Conservation (phyloP, 805 yeast genomes). For the Maudiozyma bulderi region DNA sequence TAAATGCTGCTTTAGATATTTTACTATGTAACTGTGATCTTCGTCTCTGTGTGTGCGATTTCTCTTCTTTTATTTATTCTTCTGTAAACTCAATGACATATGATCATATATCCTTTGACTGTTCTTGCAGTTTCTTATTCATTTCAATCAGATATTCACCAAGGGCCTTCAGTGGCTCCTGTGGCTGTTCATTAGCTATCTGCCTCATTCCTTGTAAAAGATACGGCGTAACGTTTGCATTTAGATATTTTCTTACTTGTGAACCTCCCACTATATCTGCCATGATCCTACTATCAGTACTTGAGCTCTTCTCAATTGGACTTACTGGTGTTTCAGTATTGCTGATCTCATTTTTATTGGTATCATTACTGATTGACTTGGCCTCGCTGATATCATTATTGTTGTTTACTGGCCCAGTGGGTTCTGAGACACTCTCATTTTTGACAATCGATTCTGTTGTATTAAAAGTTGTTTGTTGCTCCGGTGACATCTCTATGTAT, state of each 20-base stretch:
- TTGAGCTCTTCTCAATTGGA: not conserved
- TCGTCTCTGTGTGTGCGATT: too few species aligned
- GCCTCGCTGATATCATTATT: too few species aligned
- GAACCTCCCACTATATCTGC: constrained; percentile 62
- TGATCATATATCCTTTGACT: not conserved
- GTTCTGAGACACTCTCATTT: too few species aligned
- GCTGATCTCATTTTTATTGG: not conserved
- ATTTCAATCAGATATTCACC: constrained; percentile 45
- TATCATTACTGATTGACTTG: not conserved
- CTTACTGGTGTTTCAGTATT: not conserved
- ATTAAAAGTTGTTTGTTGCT: too few species aligned
- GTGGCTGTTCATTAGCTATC: constrained; percentile 43
- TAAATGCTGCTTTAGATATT: not conserved
- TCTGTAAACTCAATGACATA: too few species aligned
- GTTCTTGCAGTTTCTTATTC: constrained; percentile 17
- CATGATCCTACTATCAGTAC: constrained; percentile 8
- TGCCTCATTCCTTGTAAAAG: constrained; percentile 54
- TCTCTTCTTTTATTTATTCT: too few species aligned
- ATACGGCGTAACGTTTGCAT: constrained; percentile 52
- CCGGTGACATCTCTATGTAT: too few species aligned
- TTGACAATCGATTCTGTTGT: too few species aligned
- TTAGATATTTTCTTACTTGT: constrained; percentile 58
- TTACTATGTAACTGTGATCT: too few species aligned
- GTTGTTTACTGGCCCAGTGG: too few species aligned
- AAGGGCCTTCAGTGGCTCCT: constrained; percentile 42